phyloP scores from a whole-genome alignment of 805 yeast species.

The Wickerhamomyces sydowiorum region DNA sequence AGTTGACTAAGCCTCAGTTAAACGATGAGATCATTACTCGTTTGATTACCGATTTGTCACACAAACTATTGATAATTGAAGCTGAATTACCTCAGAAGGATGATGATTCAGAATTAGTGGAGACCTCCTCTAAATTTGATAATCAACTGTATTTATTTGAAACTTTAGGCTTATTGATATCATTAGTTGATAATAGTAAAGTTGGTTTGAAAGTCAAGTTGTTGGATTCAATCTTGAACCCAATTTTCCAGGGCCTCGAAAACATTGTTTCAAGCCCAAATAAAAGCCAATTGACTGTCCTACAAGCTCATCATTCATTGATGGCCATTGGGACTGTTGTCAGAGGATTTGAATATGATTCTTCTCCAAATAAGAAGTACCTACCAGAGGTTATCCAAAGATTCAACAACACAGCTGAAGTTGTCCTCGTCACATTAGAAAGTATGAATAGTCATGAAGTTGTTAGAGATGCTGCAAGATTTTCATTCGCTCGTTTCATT shows the following conservation, averaged over 20 bases:
- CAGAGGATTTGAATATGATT: conserved; percentile 59
- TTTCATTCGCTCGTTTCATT: conserved; percentile 81
- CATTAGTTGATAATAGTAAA: conserved; percentile 42
- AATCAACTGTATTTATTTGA: conserved; percentile 82
- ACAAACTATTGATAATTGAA: conserved; percentile 54
- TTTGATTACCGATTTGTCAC: conserved; percentile 54
- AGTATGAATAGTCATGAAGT: conserved; percentile 58
- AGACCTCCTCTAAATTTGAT: conserved; percentile 54
- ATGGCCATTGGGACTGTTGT: conserved; percentile 89
- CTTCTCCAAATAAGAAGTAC: conserved; percentile 25
- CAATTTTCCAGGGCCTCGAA: conserved; percentile 70
- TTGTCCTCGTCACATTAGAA: conserved; percentile 77
- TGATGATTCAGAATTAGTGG: conserved; percentile 51
- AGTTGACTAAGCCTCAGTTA: conserved; percentile 63
- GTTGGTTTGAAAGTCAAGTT: conserved; percentile 34
- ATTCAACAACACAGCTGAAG: conserved; percentile 70
- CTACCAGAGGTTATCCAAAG: conserved; percentile 36
- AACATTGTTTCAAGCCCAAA: conserved; percentile 45
- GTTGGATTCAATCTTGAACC: conserved; percentile 64
- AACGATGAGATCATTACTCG: conserved; percentile 46
- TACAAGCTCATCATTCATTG: conserved; percentile 81
- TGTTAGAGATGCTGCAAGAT: conserved; percentile 81
- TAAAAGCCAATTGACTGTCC: conserved; percentile 38
- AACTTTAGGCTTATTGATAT: conserved; percentile 72
- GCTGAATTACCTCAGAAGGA: conserved; percentile 41